Conservation (phyloP, 2,329 filamentous ascomycete genomes). For the Parascedosporium putredinis region DNA sequence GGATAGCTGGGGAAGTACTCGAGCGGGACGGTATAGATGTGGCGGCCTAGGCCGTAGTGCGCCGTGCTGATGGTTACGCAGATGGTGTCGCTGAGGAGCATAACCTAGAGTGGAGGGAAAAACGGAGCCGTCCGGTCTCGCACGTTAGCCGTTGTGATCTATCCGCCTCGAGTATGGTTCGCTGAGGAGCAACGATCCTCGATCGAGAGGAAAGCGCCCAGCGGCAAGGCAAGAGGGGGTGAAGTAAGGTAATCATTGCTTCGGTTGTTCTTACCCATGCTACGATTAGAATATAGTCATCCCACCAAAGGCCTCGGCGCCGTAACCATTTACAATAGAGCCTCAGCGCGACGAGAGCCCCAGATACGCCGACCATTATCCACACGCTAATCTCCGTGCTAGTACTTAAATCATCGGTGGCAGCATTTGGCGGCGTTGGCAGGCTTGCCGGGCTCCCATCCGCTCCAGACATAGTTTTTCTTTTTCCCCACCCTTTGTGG, state of each 20-base stretch:
- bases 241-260: background rate
- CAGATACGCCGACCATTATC: conserved; percentile 8
- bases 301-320: conserved; percentile 25
- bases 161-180: too few species aligned
- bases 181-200: too few species aligned
- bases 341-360: conserved; percentile 17
- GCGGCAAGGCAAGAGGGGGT: background rate
- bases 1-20: conserved; percentile 3
- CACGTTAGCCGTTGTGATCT: background rate
- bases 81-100: conserved; percentile 2
- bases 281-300: conserved; percentile 23
- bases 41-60: conserved; percentile 12
- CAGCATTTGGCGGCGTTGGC: background rate
- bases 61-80: background rate
- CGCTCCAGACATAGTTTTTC: background rate
- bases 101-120: conserved; percentile 5
- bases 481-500: too few species aligned
- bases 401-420: background rate
- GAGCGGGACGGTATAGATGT: conserved; percentile 8
- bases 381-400: background rate
- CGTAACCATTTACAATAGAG: conserved; percentile 26
- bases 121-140: too few species aligned
- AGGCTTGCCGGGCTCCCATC: background rate
- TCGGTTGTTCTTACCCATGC: conserved; percentile 20
- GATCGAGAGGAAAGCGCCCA: background rate